Evolutionary conservation across 2,329 filamentous ascomycete genomes (phyloP).

Genomic region (Diaporthe nobilis): DNA sequence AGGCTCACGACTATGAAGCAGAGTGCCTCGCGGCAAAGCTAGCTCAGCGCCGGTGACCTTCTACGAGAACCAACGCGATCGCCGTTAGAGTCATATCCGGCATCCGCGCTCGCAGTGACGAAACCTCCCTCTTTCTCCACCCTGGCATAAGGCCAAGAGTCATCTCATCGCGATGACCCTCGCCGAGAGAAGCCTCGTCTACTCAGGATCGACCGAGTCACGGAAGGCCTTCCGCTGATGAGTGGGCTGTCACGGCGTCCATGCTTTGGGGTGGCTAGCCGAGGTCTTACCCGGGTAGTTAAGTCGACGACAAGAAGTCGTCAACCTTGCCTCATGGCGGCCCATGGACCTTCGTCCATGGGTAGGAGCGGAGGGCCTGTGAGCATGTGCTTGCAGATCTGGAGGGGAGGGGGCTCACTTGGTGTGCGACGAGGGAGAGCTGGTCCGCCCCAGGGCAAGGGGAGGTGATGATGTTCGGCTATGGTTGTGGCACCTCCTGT

Average conservation of each 20-base stretch:
- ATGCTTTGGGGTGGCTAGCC: neutral
- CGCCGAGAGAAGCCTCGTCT: conserved; percentile 8
- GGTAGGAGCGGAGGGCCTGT: neutral
- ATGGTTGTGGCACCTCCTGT: neutral
- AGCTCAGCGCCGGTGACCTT: neutral
- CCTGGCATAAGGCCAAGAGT: no score
- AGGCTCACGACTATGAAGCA: neutral
- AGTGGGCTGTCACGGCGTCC: neutral
- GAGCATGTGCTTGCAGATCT: neutral
- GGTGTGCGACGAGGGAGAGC: neutral
- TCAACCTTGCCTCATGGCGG: neutral
- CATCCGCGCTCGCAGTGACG: neutral
- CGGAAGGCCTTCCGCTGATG: neutral
- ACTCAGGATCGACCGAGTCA: neutral
- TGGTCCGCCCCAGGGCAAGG: neutral
- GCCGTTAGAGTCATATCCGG: neutral
- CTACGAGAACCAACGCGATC: neutral
- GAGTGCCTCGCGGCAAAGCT: neutral
- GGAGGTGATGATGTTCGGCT: neutral
- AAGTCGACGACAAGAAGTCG: neutral
- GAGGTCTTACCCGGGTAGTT: neutral
- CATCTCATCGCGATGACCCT: neutral
- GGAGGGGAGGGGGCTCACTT: neutral
- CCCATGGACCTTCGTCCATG: neutral
- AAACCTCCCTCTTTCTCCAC: neutral